Evolutionary conservation across 345 rosid species (phyloP).

Genomic region (Rhizophora mangle): DNA sequence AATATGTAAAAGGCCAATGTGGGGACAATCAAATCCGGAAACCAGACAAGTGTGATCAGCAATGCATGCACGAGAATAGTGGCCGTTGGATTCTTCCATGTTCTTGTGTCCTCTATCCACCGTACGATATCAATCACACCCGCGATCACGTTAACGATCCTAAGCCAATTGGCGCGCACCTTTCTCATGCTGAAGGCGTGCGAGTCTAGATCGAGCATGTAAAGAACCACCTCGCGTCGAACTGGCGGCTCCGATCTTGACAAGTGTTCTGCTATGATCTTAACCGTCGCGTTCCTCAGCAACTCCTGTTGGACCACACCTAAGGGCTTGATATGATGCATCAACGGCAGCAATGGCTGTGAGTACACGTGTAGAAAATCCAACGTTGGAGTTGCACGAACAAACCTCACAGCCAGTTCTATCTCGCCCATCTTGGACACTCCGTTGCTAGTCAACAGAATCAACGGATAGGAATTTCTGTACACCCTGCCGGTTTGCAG

Average conservation of each 20-base stretch:
- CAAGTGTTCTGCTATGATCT: conserved; percentile 56
- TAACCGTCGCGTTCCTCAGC: conserved; percentile 47
- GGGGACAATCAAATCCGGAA: conserved; percentile 73
- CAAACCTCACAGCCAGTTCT: conserved; percentile 66
- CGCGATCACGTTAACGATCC: conserved; percentile 62
- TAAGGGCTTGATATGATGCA: conserved; percentile 76
- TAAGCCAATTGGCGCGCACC: conserved; percentile 71
- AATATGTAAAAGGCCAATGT: conserved; percentile 68
- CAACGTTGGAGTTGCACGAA: conserved; percentile 55
- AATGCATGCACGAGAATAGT: conserved; percentile 71
- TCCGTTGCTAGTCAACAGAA: conserved; percentile 50
- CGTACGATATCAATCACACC: conserved; percentile 54
- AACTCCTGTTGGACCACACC: conserved; percentile 51
- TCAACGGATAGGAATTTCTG: conserved; percentile 55
- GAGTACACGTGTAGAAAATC: conserved; percentile 85
- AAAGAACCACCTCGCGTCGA: conserved; percentile 55
- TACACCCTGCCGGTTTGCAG: conserved; percentile 66
- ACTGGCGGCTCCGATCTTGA: conserved; percentile 80
- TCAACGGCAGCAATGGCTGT: conserved; percentile 68
- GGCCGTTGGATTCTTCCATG: conserved; percentile 71
- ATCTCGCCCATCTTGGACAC: conserved; percentile 72
- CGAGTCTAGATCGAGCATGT: conserved; percentile 69
- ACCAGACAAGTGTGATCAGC: conserved; percentile 73
- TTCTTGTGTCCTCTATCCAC: conserved; percentile 78
- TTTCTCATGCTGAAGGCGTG: conserved; percentile 75